Conservation (phyloP, 2,329 filamentous ascomycete genomes). For the Phaeosphaeria sp. region DNA sequence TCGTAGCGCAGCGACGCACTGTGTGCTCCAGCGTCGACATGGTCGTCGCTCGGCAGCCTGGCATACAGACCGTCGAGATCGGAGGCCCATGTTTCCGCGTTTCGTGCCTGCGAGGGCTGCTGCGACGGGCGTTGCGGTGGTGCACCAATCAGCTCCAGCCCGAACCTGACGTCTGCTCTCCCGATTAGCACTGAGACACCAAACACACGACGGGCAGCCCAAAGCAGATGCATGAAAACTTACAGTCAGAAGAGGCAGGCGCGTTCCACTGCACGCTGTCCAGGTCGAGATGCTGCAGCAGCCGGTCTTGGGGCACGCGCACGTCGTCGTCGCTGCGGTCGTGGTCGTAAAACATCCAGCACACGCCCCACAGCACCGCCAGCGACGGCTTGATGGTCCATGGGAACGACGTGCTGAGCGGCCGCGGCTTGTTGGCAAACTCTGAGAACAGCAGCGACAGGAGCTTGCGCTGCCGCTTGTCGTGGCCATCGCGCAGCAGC, state of each 20-base stretch:
- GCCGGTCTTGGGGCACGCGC: slow-evolving; percentile 30
- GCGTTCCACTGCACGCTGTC: slow-evolving; percentile 25
- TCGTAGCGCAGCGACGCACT: slow-evolving; percentile 11
- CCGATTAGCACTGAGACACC: slow-evolving; percentile 37
- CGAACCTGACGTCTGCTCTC: slow-evolving; percentile 40
- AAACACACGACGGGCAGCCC: slow-evolving; percentile 4
- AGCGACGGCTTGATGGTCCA: slow-evolving; percentile 55
- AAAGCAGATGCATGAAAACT: slow-evolving; percentile 30
- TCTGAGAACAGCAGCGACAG: slow-evolving; percentile 49
- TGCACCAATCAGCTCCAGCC: slow-evolving; percentile 37
- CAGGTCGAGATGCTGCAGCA: slow-evolving; percentile 37
- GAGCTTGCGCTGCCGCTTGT: slow-evolving; percentile 43
- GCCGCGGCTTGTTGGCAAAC: slow-evolving; percentile 48
- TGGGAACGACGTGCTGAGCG: slow-evolving; percentile 50
- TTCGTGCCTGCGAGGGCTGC: slow-evolving; percentile 38
- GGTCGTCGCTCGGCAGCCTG: slow-evolving; percentile 28
- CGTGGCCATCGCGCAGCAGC: slow-evolving; percentile 33
- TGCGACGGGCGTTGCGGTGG: slow-evolving; percentile 35
- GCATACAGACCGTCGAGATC: slow-evolving; percentile 27
- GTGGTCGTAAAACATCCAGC: slow-evolving; percentile 49
- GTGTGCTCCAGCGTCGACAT: slow-evolving; percentile 6
- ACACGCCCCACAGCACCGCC: slow-evolving; percentile 54
- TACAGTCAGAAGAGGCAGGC: slow-evolving; percentile 44
- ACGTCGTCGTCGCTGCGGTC: slow-evolving; percentile 15
- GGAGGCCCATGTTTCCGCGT: slow-evolving; percentile 37